phyloP scores from a whole-genome alignment of 768 basidiomycete genomes.

The Trametes elegans region DNA sequence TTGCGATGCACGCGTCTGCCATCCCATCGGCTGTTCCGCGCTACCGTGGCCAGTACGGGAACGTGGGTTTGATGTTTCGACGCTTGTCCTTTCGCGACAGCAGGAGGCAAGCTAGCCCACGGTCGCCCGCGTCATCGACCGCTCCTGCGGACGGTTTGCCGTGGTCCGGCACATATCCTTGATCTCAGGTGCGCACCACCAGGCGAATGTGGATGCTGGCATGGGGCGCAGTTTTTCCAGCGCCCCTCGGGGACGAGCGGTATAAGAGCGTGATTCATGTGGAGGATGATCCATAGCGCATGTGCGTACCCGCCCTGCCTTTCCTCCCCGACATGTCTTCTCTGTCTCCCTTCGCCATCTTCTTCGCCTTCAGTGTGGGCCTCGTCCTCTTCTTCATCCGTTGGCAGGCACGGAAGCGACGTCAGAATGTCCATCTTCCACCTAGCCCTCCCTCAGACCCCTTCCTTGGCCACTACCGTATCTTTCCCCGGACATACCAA shows the following conservation, averaged over 20 bases:
- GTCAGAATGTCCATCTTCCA: conserved; percentile 24
- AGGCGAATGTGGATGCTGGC: neutral
- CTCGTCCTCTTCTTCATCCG: neutral
- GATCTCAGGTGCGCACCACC: neutral
- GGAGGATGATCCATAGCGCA: neutral
- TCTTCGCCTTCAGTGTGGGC: conserved; percentile 1
- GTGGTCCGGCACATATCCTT: neutral
- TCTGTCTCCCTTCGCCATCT: neutral
- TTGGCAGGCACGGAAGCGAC: neutral
- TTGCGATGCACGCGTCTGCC: neutral
- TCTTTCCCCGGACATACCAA: conserved; percentile 32
- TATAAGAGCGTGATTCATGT: neutral
- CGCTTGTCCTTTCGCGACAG: neutral
- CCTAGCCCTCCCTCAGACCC: conserved; percentile 39
- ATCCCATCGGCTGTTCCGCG: neutral
- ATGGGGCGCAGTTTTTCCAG: neutral
- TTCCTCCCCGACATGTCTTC: neutral
- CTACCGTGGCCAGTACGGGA: neutral
- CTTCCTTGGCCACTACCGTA: conserved; percentile 36
- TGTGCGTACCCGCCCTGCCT: neutral
- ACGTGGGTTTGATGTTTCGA: neutral
- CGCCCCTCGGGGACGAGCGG: neutral
- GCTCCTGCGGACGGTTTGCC: neutral
- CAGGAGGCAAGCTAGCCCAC: neutral
- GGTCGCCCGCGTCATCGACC: neutral